phyloP scores from a whole-genome alignment of 2,329 filamentous ascomycete genomes.

The Clarireedia paspali region DNA sequence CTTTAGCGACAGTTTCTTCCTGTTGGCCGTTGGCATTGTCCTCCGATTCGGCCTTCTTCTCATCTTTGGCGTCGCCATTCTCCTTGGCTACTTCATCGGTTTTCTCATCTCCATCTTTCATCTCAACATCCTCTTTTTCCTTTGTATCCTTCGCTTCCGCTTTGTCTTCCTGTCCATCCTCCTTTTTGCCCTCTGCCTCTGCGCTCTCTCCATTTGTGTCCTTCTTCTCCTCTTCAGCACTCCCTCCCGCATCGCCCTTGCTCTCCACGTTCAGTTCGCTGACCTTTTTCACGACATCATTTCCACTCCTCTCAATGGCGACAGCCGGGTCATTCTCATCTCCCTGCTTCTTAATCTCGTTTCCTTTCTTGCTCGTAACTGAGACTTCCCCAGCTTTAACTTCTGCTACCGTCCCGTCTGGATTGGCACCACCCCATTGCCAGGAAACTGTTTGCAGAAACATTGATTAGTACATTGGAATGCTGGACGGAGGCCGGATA shows the following conservation, averaged over 20 bases:
- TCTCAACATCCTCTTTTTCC: slow-evolving; percentile 11
- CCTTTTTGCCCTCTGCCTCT: slow-evolving; percentile 16
- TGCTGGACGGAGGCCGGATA: background rate
- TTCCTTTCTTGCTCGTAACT: slow-evolving; percentile 53
- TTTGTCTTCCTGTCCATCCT: slow-evolving; percentile 14
- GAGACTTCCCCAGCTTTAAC: slow-evolving; percentile 51
- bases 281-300: slow-evolving; percentile 58
- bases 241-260: slow-evolving; percentile 8
- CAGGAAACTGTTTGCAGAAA: slow-evolving; percentile 45
- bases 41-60: slow-evolving; percentile 24
- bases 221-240: slow-evolving; percentile 8
- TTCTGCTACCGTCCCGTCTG: slow-evolving; percentile 49
- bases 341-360: slow-evolving; percentile 57
- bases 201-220: slow-evolving; percentile 20
- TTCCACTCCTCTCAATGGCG: slow-evolving; percentile 48
- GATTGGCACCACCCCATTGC: slow-evolving; percentile 49
- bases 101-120: slow-evolving; percentile 5
- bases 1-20: slow-evolving; percentile 8
- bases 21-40: slow-evolving; percentile 11
- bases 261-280: slow-evolving; percentile 47
- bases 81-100: slow-evolving; percentile 11
- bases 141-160: slow-evolving; percentile 11
- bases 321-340: slow-evolving; percentile 54
- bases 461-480: background rate
- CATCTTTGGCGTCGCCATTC: slow-evolving; percentile 31